Evolutionary conservation across 2,329 filamentous ascomycete species (phyloP).

Genomic region (Pseudocercospora pini-densiflorae): DNA sequence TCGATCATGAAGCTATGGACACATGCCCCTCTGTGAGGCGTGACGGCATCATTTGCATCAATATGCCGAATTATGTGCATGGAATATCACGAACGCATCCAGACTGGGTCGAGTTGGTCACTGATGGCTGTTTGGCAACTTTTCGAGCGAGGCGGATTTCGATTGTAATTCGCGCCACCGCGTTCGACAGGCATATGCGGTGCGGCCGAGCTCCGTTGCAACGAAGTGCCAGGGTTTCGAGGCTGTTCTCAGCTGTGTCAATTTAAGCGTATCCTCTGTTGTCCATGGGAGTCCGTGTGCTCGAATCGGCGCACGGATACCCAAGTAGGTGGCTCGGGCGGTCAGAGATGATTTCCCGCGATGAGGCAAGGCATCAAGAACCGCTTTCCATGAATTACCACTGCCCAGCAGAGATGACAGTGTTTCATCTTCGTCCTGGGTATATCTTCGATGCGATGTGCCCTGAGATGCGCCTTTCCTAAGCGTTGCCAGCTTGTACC

Average conservation of each 20-base stretch:
- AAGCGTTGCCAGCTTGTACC: not conserved
- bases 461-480: not conserved
- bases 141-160: not conserved
- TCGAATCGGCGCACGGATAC: not conserved
- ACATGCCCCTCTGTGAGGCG: no score
- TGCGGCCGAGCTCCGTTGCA: not conserved
- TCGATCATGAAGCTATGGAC: not conserved
- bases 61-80: not conserved
- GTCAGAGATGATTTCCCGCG: not conserved
- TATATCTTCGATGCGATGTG: not conserved
- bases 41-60: no score
- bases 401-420: not conserved
- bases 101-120: not conserved
- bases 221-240: not conserved
- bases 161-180: not conserved
- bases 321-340: not conserved
- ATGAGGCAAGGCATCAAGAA: not conserved
- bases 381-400: not conserved
- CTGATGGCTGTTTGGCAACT: not conserved
- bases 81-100: not conserved
- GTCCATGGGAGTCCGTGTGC: not conserved
- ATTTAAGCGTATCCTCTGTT: not conserved
- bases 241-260: not conserved
- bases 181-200: not conserved
- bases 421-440: not conserved